Conservation (phyloP, 2,329 filamentous ascomycete genomes). For the Aureobasidium melanogenum region DNA sequence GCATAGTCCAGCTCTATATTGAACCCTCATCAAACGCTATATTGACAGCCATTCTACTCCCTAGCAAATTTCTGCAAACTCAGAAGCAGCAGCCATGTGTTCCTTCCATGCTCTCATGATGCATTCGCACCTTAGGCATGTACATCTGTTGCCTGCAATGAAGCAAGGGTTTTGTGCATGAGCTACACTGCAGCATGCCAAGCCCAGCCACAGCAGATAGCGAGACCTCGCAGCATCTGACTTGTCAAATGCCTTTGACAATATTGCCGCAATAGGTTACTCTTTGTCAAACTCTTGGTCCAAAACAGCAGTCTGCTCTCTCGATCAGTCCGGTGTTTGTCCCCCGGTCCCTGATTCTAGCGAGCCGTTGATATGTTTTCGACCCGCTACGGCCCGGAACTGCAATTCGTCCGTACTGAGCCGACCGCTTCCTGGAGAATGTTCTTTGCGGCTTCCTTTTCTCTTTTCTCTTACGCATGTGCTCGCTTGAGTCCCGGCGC, state of each 20-base stretch:
- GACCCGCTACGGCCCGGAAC: not conserved
- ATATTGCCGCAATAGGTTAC: not conserved
- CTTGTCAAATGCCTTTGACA: not conserved
- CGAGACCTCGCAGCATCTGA: not conserved
- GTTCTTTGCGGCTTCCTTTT: not conserved
- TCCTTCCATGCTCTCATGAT: not conserved
- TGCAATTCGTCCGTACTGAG: not conserved
- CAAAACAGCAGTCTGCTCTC: not conserved
- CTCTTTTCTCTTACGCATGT: not conserved
- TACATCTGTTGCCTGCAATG: not conserved
- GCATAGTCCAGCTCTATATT: not conserved
- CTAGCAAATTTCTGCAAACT: not conserved
- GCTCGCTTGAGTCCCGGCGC: not conserved
- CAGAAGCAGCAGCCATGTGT: constrained; percentile 1
- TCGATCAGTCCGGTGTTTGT: not conserved
- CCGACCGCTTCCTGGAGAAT: not conserved
- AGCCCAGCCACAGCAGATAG: not conserved
- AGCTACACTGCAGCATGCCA: constrained; percentile 4
- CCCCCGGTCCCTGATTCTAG: not conserved
- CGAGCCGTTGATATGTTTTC: not conserved
- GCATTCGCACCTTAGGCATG: not conserved
- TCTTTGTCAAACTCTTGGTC: not conserved
- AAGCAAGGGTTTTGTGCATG: constrained; percentile 6
- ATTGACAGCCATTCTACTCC: not conserved
- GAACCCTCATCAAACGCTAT: not conserved